Base-by-base conservation (phyloP, 2,329 filamentous ascomycete species). In the Basipetospora sp. region DNA sequence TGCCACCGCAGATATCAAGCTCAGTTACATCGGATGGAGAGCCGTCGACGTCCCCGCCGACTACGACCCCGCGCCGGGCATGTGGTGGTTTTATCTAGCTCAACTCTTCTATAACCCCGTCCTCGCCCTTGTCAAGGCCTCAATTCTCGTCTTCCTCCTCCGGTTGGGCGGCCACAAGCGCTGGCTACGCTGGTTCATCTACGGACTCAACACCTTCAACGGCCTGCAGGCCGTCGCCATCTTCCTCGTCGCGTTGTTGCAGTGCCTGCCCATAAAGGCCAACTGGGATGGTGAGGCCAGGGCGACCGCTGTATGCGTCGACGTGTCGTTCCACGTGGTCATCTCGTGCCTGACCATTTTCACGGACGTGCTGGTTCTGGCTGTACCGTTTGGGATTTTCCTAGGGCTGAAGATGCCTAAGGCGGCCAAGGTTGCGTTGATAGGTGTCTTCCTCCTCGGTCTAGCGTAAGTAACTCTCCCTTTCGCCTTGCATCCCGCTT, bases 391-490 rank as follows among this genome's bases (percentile, higher is more conserved):
- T n/a, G 35, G 38, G 38, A 56, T 62, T 15, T 63, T 64, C 35
- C 30, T 57, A 6, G 52, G 52, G 3, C 46, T 64, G 15, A 60
- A 57, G 31, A 60, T 63, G 47, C 51, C 53, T 4, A 46, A 43
- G n/a, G 50, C 48, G 15, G 52, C 53, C n/a, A 62, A 62, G 41
- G 43, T 57, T n/a, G 58, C 56, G 2, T 42, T 63, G 4, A 51
- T 63, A 36, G 43, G 52, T 8, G 53, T 63, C 9, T 64, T 63
- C 38, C 42, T 55, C 3, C 40, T 62, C 10, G 60, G 60, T 28
- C 43, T 44, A 8, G 38, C 56, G 56, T 59, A 41, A 50, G 55
- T 52, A 8, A 17, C 8, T 13, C n/a, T 8, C 9, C 11, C 2
- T 1, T 9, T 8, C 3, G n/a, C 10, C 5, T 3, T 6, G 11